Evolutionary conservation across 106 monocot genomes (phyloP).

Genomic region (Dioscorea zingiberensis): DNA sequence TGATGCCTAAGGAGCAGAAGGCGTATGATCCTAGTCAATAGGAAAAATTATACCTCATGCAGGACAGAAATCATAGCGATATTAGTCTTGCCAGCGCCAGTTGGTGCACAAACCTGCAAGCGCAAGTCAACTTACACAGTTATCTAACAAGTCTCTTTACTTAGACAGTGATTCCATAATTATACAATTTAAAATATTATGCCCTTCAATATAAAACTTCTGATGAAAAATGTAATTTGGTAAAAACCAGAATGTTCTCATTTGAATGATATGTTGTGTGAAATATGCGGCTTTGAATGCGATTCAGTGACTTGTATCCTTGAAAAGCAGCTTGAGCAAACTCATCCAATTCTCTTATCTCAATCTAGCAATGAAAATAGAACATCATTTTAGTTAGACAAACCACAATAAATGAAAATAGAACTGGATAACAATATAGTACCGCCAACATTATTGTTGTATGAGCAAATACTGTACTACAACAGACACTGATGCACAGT

Average conservation of each 20-base stretch:
- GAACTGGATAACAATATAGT: too few species aligned
- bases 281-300: constrained; percentile 88
- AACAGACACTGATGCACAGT: too few species aligned
- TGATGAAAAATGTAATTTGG: too few species aligned
- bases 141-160: too few species aligned
- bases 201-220: too few species aligned
- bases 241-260: constrained; percentile 74
- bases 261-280: constrained; percentile 77
- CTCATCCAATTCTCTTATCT: constrained; percentile 87
- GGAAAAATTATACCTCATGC: constrained; percentile 62
- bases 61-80: constrained; percentile 96
- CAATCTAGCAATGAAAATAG: constrained; percentile 54
- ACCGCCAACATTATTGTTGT: too few species aligned
- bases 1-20: not conserved
- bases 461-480: too few species aligned
- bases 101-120: constrained; percentile 95
- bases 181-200: too few species aligned
- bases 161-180: too few species aligned
- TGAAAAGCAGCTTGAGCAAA: constrained; percentile 93
- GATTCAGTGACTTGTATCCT: constrained; percentile 90
- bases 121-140: not conserved
- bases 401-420: too few species aligned
- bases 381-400: not conserved
- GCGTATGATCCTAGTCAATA: not conserved
- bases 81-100: constrained; percentile 96